Evolutionary conservation across 2,329 filamentous ascomycete genomes (phyloP).

Genomic region (Truncatella angustata): DNA sequence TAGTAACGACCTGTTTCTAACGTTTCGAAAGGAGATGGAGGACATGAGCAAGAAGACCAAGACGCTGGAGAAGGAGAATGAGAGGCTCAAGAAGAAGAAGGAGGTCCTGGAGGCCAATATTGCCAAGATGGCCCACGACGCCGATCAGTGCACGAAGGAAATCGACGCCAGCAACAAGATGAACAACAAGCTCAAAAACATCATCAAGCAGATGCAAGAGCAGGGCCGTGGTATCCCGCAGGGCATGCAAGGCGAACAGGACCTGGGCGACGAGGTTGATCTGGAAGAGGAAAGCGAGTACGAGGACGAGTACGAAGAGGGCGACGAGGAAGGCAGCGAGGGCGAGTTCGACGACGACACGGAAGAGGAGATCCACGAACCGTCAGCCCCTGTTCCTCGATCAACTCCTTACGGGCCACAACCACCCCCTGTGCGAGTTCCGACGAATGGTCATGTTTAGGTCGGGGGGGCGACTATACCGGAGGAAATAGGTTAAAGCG

Average conservation of each 20-base stretch:
- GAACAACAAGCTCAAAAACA: conserved; percentile 87
- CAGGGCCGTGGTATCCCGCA: conserved; percentile 78
- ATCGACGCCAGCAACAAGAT: conserved; percentile 79
- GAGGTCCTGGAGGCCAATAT: conserved; percentile 93
- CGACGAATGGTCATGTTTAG: conserved; percentile 15
- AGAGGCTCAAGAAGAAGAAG: conserved; percentile 85
- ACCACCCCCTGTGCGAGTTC: conserved; percentile 4
- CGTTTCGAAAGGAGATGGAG: conserved; percentile 98
- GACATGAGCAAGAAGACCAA: conserved; percentile 99
- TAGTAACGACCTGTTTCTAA: conserved; percentile 94
- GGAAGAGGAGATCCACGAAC: conserved; percentile 44
- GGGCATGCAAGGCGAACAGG: conserved; percentile 58
- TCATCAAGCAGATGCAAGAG: conserved; percentile 95
- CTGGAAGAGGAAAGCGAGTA: conserved; percentile 65
- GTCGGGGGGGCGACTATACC: too few species aligned
- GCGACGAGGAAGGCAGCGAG: conserved; percentile 35
- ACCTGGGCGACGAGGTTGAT: conserved; percentile 61
- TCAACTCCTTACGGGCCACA: conserved; percentile 11
- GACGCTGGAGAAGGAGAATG: conserved; percentile 93
- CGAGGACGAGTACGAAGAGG: conserved; percentile 56
- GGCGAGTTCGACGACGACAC: conserved; percentile 48
- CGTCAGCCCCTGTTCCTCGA: not conserved
- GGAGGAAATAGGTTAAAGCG: too few species aligned
- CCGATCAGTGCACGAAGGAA: conserved; percentile 71
- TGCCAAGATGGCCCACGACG: conserved; percentile 94